Evolutionary conservation across 2,329 filamentous ascomycete genomes (phyloP).

Genomic region (Tolypocladium nubicola): DNA sequence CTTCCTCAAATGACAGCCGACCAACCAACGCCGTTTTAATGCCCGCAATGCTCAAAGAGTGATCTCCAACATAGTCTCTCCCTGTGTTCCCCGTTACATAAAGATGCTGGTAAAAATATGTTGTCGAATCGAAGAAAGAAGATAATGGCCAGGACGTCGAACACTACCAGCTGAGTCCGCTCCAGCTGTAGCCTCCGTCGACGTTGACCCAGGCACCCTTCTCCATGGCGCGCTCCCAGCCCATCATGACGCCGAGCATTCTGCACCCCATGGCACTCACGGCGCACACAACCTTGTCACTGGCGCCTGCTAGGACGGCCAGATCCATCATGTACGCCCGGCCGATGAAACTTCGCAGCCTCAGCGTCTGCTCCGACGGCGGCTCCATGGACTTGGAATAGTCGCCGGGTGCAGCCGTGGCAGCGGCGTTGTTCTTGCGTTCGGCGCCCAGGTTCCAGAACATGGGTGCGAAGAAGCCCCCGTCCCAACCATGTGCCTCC

Average conservation of each 20-base stretch:
- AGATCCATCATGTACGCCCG: constrained; percentile 77
- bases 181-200: constrained; percentile 60
- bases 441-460: constrained; percentile 65
- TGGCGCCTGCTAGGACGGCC: constrained; percentile 56
- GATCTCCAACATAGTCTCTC: neutral
- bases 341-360: constrained; percentile 62
- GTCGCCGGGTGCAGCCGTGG: constrained; percentile 13
- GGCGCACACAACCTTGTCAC: constrained; percentile 65
- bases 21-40: neutral
- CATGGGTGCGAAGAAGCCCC: constrained; percentile 72
- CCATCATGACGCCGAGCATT: constrained; percentile 75
- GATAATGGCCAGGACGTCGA: neutral
- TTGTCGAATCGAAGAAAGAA: neutral
- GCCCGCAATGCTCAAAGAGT: neutral
- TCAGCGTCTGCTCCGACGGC: constrained; percentile 44
- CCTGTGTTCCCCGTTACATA: neutral
- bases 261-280: constrained; percentile 65
- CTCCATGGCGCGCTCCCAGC: constrained; percentile 60
- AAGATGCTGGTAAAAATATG: neutral
- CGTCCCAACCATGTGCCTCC: constrained; percentile 76
- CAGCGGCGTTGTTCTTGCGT: constrained; percentile 27
- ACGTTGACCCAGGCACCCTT: constrained; percentile 64
- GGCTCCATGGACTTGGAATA: constrained; percentile 14
- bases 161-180: constrained; percentile 26
- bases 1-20: neutral